Evolutionary conservation across 108 stramenopile species (phyloP), one percentile per base, ranked within the genome.

Genomic region (Skeletonema menzelii): DNA sequence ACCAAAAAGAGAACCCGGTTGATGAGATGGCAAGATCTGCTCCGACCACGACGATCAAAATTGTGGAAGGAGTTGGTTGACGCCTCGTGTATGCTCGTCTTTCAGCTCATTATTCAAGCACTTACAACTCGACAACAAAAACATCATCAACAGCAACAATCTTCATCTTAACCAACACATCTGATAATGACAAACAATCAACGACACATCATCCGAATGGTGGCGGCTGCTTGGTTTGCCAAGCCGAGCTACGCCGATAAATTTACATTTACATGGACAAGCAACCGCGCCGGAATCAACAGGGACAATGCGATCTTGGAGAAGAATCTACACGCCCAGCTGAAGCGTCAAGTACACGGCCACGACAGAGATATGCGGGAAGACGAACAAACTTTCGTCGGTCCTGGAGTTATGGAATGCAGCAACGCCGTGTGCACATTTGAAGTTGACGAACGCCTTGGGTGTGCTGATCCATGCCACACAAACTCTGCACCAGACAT

Each of bases 401-500:
- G 58, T 1, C 31, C 27, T 7, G 58, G 58, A 6, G 32, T 59
- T n/a, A 19, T 59, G 32, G 58, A 59, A 20, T 59, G 58, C 58
- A 34, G 15, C 13, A 19, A 34, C 3, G 58, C 31, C 19, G 20
- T n/a, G 14, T 59, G 58, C 22, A 28, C 27, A 15, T 59, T 59
- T 34, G 58, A 28, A 28, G 58, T 59, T 8, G 58, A 28, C 4
- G 31, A n/a, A 15, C n/a, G 32, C 2, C 58, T 59, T 15, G 58
- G 58, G 5, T 59, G 58, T n/a, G 27, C 58, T 5, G 58, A 59
- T 20, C 58, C 58, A 15, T 59, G 58, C 58, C 58, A 59, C 5
- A 59, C 58, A 28, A 15, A 4, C 27, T 34, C 27, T 22, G 32
- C 31, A 27, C 31, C 27, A 15, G 4, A 7, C 58, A 59, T 59